Evolutionary conservation across 805 yeast genomes (phyloP), one percentile per base, ranked within the genome.

Genomic region (Debaryomyces maramus): DNA sequence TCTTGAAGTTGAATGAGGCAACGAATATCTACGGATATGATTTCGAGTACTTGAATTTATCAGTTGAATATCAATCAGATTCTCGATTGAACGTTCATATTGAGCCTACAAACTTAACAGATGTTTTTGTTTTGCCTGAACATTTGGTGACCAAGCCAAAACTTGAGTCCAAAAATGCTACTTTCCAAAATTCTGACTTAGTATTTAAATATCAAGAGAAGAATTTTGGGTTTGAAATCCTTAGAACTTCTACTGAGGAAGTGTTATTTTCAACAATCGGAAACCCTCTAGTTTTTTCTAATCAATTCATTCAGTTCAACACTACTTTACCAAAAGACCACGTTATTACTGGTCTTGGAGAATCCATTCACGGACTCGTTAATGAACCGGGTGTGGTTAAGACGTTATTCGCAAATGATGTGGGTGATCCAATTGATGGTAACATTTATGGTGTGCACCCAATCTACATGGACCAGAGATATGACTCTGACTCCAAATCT

Each of bases 381-480:
- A 50, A 51, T 27, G 46, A 43, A 10, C 63, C 63, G 2, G 61
- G 61, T 15, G 40, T 53, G 3, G 56, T 57, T 14, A 48, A 58
- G 34, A 61, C 67, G 3, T 44, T 61, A 20, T 59, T 34, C 36
- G 63, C 62, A 6, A 56, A 56, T 37, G 65, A 59, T 40, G 54
- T 44, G 5, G 58, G 55, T 33, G 55, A 52, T 33, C 52, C 52
- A 9, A 41, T 55, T 17, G 64, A 57, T 39, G 61, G 55, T 11
- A 60, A 61, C 39, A 51, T 58, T 11, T 61, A 61, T 43, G 67
- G 67, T 22, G 53, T 52, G 6, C 67, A 61, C 32, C 66, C 67
- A 18, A 46, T 60, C 28, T 61, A 61, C 43, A 41, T 56, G 21
- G 67, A 61, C 36, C 57, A 59, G 40, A 38, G 65, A 19, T 50